A percentile compares a stretch with the other conserved stretches of the same genome.
Conservation (phyloP, 2,329 filamentous ascomycete genomes). For the Emmonsiellopsis sp. region DNA sequence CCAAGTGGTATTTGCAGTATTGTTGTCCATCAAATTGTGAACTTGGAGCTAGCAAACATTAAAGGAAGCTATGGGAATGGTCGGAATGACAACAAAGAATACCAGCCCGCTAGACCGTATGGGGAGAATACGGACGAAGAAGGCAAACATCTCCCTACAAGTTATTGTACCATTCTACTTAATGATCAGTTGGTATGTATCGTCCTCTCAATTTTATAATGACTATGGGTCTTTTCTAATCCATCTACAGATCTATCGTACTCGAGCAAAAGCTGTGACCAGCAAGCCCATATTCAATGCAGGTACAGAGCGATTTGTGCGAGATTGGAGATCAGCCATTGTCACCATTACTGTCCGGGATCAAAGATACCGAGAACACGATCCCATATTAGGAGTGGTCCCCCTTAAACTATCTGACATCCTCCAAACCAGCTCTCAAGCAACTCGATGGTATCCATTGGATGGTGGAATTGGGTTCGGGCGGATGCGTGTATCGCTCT, state of each 20-base stretch:
- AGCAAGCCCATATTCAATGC: conserved; percentile 97
- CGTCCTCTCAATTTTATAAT: not conserved
- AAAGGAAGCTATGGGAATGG: conserved; percentile 62
- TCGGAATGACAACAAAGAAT: conserved; percentile 75
- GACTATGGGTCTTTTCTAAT: not conserved
- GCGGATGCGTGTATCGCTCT: conserved; percentile 73
- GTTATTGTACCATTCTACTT: conserved; percentile 84
- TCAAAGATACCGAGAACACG: conserved; percentile 79
- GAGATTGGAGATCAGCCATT: conserved; percentile 84
- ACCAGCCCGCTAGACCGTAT: conserved; percentile 73
- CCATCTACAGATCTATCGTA: conserved; percentile 61
- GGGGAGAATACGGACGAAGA: conserved; percentile 83
- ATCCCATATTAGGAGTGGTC: conserved; percentile 87
- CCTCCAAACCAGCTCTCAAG: conserved; percentile 77
- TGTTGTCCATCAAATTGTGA: conserved; percentile 89
- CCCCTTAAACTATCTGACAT: conserved; percentile 80
- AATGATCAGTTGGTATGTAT: conserved; percentile 61
- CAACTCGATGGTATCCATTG: conserved; percentile 89
- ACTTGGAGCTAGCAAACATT: conserved; percentile 82
- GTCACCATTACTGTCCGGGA: conserved; percentile 85
- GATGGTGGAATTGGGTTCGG: conserved; percentile 92
- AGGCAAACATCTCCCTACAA: conserved; percentile 68
- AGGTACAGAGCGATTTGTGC: conserved; percentile 82
- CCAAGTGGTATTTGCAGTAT: conserved; percentile 81
- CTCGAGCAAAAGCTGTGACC: conserved; percentile 85